Evolutionary conservation across 495 filamentous ascomycete species (phyloP).

Genomic region (Penicillium soppii): DNA sequence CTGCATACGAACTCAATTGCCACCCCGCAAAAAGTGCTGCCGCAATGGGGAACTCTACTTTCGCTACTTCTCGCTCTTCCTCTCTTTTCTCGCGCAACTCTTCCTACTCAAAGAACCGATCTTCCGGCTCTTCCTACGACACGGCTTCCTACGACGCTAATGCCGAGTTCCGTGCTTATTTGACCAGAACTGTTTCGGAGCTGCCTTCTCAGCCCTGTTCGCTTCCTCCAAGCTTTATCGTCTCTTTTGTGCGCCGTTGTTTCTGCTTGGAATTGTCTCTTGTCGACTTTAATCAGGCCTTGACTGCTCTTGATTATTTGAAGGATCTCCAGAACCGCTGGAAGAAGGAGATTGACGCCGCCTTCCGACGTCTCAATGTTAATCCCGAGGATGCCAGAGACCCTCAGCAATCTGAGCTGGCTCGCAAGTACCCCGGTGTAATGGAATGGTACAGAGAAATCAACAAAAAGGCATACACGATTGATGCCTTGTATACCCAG

Average conservation of each 20-base stretch:
- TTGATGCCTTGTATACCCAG: slow-evolving; percentile 63
- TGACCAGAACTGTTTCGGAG: slow-evolving; percentile 64
- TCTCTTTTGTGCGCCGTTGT: slow-evolving; percentile 61
- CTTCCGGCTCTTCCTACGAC: slow-evolving; percentile 29
- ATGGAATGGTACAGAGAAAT: slow-evolving; percentile 54
- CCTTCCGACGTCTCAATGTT: slow-evolving; percentile 45
- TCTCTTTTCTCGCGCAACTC: slow-evolving; percentile 30
- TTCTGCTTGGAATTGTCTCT: slow-evolving; percentile 56
- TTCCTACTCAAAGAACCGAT: slow-evolving; percentile 24
- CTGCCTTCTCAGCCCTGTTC: slow-evolving; percentile 63
- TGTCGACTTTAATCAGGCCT: slow-evolving; percentile 71
- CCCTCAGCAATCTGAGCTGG: slow-evolving; percentile 33
- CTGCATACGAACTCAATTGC: slow-evolving; percentile 73
- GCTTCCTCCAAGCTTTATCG: slow-evolving; percentile 66
- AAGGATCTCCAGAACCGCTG: slow-evolving; percentile 66
- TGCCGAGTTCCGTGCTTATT: slow-evolving; percentile 59
- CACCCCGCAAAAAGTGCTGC: slow-evolving; percentile 41
- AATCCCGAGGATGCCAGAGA: slow-evolving; percentile 37
- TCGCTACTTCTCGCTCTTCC: slow-evolving; percentile 29
- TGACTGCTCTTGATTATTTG: slow-evolving; percentile 71
- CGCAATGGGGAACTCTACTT: slow-evolving; percentile 28
- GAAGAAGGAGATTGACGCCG: slow-evolving; percentile 55
- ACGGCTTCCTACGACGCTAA: slow-evolving; percentile 37
- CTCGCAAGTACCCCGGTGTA: slow-evolving; percentile 49
- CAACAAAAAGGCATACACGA: slow-evolving; percentile 53